Evolutionary conservation across 176 grass and related monocot genomes (phyloP).

Genomic region (Themeda triandra): DNA sequence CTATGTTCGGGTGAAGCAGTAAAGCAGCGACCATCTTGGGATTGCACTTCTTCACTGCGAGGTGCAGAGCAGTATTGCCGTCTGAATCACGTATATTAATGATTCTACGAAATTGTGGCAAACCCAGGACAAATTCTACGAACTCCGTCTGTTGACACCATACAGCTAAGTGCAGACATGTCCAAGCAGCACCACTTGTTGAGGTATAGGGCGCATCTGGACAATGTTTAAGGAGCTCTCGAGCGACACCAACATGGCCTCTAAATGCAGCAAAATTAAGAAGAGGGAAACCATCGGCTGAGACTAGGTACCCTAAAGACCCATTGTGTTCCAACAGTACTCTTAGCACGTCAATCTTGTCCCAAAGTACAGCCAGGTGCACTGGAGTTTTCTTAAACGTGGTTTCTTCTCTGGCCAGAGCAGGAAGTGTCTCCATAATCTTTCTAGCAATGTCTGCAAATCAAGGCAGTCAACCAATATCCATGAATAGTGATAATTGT

Average conservation of each 20-base stretch:
- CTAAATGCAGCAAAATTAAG: neutral
- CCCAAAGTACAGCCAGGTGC: neutral
- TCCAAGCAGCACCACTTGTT: fast-evolving
- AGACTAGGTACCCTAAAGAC: neutral
- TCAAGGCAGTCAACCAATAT: neutral
- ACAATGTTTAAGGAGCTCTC: neutral
- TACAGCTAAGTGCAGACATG: neutral
- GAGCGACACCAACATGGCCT: neutral
- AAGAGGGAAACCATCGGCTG: fast-evolving
- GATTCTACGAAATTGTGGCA: neutral
- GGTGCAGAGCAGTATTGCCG: conserved; percentile 17
- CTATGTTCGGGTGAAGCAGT: neutral
- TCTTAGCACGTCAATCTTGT: neutral
- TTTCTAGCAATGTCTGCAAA: neutral
- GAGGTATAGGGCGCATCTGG: neutral
- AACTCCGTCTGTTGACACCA: fast-evolving
- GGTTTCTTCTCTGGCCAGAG: neutral
- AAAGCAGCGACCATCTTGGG: conserved; percentile 26
- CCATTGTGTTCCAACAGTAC: neutral
- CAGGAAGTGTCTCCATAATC: neutral
- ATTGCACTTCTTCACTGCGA: neutral
- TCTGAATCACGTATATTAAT: neutral
- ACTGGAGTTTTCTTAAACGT: neutral
- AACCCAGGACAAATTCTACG: neutral
- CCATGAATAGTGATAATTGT: fast-evolving